These are phyloP conservation scores for Cynara cardunculus DNA, from an alignment of 129 eudicot genomes.

Conservation along the genomic window DNA sequence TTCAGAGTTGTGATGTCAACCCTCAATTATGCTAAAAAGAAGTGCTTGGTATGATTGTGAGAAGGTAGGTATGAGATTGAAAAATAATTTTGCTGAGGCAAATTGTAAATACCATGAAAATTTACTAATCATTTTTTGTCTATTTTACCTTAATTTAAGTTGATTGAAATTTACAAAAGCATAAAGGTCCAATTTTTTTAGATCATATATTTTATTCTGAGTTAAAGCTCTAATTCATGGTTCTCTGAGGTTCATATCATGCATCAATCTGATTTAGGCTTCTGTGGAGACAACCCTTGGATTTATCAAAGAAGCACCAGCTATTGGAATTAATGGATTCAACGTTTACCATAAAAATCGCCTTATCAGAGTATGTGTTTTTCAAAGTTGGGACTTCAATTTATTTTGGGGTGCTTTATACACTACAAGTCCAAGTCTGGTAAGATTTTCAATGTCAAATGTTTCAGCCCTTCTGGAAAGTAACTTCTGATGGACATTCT, in stretches of 20 bases:
- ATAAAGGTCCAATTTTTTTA: neutral
- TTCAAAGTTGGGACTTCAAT: neutral
- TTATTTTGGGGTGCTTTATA: neutral
- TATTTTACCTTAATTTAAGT: no score
- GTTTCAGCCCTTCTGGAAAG: constrained; percentile 94
- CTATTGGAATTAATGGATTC: constrained; percentile 60
- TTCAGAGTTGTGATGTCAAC: neutral
- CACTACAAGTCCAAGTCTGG: neutral
- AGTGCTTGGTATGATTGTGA: neutral
- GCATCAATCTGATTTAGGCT: constrained; percentile 44
- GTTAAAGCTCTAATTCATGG: neutral
- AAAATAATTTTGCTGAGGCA: neutral
- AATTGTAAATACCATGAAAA: neutral
- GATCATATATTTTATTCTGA: neutral
- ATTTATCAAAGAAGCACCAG: constrained; percentile 84
- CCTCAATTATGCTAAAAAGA: neutral
- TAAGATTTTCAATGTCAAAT: neutral
- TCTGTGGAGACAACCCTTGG: constrained; percentile 71
- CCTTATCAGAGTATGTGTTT: constrained; percentile 73
- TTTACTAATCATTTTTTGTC: neutral
- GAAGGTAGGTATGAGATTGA: neutral
- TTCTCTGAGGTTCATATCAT: neutral
- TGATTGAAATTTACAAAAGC: neutral
- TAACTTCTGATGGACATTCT: constrained; percentile 72
- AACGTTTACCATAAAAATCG: constrained; percentile 96